phyloP scores from a whole-genome alignment of 2,329 filamentous ascomycete species.

The Alternaria sp. region DNA sequence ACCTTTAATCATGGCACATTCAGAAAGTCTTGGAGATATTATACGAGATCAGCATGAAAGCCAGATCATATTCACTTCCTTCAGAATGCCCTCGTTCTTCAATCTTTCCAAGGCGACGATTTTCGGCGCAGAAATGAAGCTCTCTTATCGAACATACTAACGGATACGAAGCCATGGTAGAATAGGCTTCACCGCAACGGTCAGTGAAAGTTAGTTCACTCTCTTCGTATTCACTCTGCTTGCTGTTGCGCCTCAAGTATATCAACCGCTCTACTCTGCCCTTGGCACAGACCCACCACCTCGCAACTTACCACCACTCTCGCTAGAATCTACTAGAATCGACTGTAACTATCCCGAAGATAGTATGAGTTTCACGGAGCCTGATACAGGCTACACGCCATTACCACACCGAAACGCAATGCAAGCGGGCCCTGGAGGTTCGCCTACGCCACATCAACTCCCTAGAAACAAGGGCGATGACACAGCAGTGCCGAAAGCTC shows the following conservation, averaged over 20 bases:
- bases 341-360: neutral
- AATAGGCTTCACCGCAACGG: neutral
- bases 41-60: neutral
- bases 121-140: neutral
- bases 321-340: neutral
- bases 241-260: neutral
- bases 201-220: neutral
- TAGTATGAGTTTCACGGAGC: neutral
- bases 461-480: neutral
- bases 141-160: neutral
- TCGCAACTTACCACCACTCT: neutral
- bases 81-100: neutral
- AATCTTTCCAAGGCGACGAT: neutral
- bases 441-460: neutral
- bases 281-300: neutral
- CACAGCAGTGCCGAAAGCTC: neutral
- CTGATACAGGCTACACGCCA: neutral
- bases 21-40: neutral
- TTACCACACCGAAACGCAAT: neutral
- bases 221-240: neutral
- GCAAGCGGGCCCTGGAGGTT: neutral
- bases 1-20: neutral
- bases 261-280: neutral
- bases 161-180: neutral
- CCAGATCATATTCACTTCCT: neutral